phyloP scores from a whole-genome alignment of 2,329 filamentous ascomycete species.

The Fusarium brachygibbosum region DNA sequence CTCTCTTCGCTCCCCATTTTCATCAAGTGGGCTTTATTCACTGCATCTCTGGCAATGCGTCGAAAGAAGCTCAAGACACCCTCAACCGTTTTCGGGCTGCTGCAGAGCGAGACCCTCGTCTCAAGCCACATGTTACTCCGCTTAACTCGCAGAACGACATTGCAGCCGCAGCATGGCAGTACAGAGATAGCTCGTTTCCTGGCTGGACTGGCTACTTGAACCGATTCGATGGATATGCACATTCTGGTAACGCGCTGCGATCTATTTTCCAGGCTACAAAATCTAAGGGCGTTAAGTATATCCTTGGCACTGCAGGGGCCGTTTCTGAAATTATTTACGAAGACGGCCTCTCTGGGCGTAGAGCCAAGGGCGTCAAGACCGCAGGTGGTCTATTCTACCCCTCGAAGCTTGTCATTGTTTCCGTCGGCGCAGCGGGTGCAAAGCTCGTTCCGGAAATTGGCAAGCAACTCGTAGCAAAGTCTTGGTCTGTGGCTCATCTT shows the following conservation, averaged over 20 bases:
- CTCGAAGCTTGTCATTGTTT: slow-evolving; percentile 62
- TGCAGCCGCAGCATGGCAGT: slow-evolving; percentile 60
- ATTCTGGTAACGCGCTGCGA: slow-evolving; percentile 65
- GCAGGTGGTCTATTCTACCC: slow-evolving; percentile 28
- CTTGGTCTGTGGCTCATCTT: slow-evolving; percentile 72
- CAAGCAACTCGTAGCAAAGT: slow-evolving; percentile 65
- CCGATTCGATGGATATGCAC: slow-evolving; percentile 68
- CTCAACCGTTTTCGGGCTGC: slow-evolving; percentile 59
- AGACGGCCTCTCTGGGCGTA: slow-evolving; percentile 1
- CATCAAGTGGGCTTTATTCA: slow-evolving; percentile 60
- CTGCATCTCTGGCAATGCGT: slow-evolving; percentile 62
- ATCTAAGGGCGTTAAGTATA: slow-evolving; percentile 39
- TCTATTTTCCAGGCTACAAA: slow-evolving; percentile 61
- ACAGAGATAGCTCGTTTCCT: slow-evolving; percentile 60
- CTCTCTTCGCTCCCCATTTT: slow-evolving; percentile 67
- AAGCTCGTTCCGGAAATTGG: slow-evolving; percentile 64
- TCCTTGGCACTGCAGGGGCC: slow-evolving; percentile 49
- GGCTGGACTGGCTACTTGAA: slow-evolving; percentile 72
- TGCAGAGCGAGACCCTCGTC: slow-evolving; percentile 57
- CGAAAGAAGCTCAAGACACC: slow-evolving; percentile 62
- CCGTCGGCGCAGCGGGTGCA: slow-evolving; percentile 64
- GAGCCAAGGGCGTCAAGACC: slow-evolving; percentile 34
- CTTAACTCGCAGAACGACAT: slow-evolving; percentile 58
- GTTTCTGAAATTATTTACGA: slow-evolving; percentile 48
- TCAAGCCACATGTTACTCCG: slow-evolving; percentile 56